Base-by-base conservation (phyloP, 1,284 basidiomycete genomes). In the Stereum hirsutum region DNA sequence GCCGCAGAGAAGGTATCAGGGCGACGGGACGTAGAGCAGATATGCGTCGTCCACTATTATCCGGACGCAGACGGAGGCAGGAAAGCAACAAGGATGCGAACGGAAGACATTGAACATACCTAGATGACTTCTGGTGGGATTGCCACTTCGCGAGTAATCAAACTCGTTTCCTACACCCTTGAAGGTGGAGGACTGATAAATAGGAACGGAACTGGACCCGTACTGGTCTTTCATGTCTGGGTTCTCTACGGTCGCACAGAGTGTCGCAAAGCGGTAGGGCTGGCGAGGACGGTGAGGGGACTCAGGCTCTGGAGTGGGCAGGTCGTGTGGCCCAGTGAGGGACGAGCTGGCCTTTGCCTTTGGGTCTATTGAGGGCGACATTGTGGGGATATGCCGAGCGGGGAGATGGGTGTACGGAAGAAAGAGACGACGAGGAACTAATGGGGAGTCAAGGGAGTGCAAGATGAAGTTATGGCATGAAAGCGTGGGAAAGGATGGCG, bases 161-260 rank as follows among this genome's bases (percentile, higher is more conserved):
- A 92, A 97, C 54, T 85, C 75, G 41, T 89, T 89, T 20, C 77
- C 77, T 42, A 96, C 70, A 40, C 96, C 96, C 68, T 99, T 99
- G 80, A 99, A 99, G 1, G 96, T 99, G 17, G 96, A 84, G 1
- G 90, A 88, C 69, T 98, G 94, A 67, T 99, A 99, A 63, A 99
- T 98, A 17, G 96, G 96, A 0, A 96, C 88, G 8, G 85, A 89
- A 50, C 88, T 92, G 45, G 91, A 85, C 32, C 92, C 93, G 61
- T 95, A 89, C 66, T 97, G 95, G 66, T 99, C 96, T 63, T 95
- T 93, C 66, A 88, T 86, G 49, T 75, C 74, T 0, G 74, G 68
- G 47, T 71, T 74, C 56, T 98, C 94, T 48, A 97, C 90, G 3
- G 93, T 95, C 19, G 92, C 93, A 54, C 92, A 93, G 50, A 89